These are phyloP conservation scores for Neostapfia colusana DNA, from an alignment of 176 grass and related monocot genomes.

Conservation along the genomic window DNA sequence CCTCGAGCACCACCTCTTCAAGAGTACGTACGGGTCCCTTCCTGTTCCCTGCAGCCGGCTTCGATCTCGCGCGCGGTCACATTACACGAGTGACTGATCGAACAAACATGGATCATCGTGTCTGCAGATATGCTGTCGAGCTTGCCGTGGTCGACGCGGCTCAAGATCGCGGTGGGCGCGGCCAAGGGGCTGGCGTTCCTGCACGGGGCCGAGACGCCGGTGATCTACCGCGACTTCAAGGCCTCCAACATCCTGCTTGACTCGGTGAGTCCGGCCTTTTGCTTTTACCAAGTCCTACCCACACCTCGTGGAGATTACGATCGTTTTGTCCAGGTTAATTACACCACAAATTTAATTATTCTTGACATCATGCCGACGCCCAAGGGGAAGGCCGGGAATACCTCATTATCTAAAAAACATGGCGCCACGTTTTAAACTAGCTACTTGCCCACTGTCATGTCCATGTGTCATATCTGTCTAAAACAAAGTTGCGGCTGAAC, in stretches of 20 bases:
- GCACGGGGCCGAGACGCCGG: slow-evolving; percentile 76
- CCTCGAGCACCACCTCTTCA: slow-evolving; percentile 91
- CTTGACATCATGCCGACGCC: not conserved
- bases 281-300: not conserved
- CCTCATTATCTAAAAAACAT: no score
- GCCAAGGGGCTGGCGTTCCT: slow-evolving; percentile 91
- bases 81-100: not conserved
- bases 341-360: not conserved
- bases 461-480: not conserved
- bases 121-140: slow-evolving; percentile 54
- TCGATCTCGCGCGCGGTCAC: no score
- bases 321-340: not conserved
- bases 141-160: slow-evolving; percentile 75
- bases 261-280: slow-evolving; percentile 37
- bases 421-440: slow-evolving; percentile 10
- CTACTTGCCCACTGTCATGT: not conserved
- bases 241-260: slow-evolving; percentile 95
- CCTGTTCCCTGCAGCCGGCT: no score
- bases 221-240: slow-evolving; percentile 97
- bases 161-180: slow-evolving; percentile 84
- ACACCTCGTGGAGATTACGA: no score
- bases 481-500: not conserved
- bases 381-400: no score
- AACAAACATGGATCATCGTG: no score
- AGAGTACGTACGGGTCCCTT: slow-evolving; percentile 64